Conservation (phyloP, 371 early-diverging fungal genomes). For the Syncephalis fuscata region DNA sequence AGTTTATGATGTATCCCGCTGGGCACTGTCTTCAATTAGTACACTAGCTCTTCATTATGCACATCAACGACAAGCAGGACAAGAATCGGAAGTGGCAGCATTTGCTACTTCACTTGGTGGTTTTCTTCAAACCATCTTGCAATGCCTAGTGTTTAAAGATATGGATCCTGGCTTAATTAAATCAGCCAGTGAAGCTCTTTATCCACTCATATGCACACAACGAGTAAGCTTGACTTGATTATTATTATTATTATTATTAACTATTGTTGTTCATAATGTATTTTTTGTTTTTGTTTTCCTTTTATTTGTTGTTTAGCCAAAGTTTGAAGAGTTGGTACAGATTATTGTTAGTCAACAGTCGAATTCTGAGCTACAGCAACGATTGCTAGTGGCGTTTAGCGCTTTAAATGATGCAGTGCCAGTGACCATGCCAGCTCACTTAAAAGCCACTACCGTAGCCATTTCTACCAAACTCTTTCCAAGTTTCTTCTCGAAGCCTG, state of each 20-base stretch:
- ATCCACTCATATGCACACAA: conserved; percentile 3
- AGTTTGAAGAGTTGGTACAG: not conserved
- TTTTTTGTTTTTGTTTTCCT: no score
- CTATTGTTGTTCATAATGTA: no score
- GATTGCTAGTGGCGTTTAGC: not conserved
- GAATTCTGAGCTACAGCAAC: not conserved
- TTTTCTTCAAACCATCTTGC: conserved; percentile 1
- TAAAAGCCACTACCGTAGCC: no score
- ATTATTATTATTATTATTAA: not conserved
- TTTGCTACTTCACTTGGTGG: not conserved
- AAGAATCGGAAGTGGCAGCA: not conserved
- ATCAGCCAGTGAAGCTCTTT: conserved; percentile 2
- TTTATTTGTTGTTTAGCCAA: not conserved
- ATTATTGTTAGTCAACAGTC: not conserved
- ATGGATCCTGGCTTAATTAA: conserved; percentile 2
- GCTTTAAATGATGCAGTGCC: not conserved
- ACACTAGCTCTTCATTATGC: conserved; percentile 1
- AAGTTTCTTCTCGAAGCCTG: no score
- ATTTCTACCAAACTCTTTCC: no score
- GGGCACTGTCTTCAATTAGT: conserved; percentile 2
- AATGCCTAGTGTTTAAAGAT: conserved; percentile 4
- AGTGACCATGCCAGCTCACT: not conserved
- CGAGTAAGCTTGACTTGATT: not conserved
- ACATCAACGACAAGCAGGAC: conserved; percentile 1
- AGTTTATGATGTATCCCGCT: conserved; percentile 3